A percentile compares a stretch with the other conserved stretches of the same genome.
phyloP scores from a whole-genome alignment of 2,329 filamentous ascomycete genomes.

The Trichoderma aggressivum region DNA sequence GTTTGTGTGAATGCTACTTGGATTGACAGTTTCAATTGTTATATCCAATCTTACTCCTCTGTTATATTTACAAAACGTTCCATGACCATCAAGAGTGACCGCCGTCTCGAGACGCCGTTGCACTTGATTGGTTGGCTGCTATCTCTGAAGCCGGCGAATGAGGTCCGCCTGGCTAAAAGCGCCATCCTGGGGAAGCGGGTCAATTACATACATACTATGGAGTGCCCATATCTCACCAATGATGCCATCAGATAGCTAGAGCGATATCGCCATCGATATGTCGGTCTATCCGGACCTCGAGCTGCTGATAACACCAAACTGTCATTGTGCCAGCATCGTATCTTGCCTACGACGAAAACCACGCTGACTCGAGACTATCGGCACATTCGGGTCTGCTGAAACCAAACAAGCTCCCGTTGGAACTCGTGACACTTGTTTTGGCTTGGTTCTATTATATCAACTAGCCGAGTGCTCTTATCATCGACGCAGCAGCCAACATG shows the following conservation, averaged over 20 bases:
- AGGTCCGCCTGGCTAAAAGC: neutral
- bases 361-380: neutral
- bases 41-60: neutral
- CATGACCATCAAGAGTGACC: neutral
- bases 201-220: neutral
- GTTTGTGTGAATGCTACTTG: neutral
- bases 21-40: neutral
- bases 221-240: neutral
- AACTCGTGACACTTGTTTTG: neutral
- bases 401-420: neutral
- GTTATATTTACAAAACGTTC: neutral
- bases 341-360: neutral
- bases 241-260: neutral
- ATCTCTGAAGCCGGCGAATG: neutral
- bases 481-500: neutral
- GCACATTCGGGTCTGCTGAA: too few species aligned
- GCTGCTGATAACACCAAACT: neutral
- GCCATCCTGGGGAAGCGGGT: constrained; percentile 12
- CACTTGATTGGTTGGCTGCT: neutral
- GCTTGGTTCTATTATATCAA: neutral
- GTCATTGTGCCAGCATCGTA: neutral
- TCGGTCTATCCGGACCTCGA: neutral
- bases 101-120: neutral
- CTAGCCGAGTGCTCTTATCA: neutral
- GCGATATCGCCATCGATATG: neutral